A percentile compares a stretch with the other conserved stretches of the same genome.
Conservation (phyloP, 192 early-diverging fungal genomes). For the Coemansia guatemalensis region DNA sequence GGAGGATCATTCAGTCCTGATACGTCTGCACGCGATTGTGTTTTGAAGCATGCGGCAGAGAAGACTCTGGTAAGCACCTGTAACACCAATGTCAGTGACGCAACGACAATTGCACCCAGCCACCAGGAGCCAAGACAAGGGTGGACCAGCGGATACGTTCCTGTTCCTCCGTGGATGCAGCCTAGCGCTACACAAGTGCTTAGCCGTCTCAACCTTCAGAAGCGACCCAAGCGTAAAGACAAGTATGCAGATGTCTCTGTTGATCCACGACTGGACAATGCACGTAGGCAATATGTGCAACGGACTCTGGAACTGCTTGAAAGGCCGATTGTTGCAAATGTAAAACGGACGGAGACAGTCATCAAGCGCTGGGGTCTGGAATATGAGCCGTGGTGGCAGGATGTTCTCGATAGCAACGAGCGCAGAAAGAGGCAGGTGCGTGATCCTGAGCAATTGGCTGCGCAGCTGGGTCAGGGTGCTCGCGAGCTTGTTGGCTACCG, state of each 20-base stretch:
- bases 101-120: background rate
- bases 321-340: constrained; percentile 25
- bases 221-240: background rate
- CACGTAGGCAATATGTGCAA: constrained; percentile 22
- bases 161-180: constrained; percentile 49
- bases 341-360: constrained; percentile 14
- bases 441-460: constrained; percentile 11
- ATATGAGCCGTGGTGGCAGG: constrained; percentile 37
- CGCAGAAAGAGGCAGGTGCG: constrained; percentile 4
- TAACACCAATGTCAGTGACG: background rate
- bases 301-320: constrained; percentile 28
- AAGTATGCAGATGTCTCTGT: background rate
- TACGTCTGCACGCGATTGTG: background rate
- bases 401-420: constrained; percentile 15
- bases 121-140: background rate
- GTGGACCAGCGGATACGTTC: constrained; percentile 39
- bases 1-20: background rate
- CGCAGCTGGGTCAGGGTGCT: constrained; percentile 26
- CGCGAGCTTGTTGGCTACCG: constrained; percentile 41
- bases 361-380: constrained; percentile 36
- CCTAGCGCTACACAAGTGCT: constrained; percentile 48
- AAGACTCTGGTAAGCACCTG: no score
- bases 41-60: background rate
- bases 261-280: constrained; percentile 18
- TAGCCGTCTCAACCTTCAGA: constrained; percentile 22